Conservation (phyloP, 2,329 filamentous ascomycete species). For the Fusarium foetens region DNA sequence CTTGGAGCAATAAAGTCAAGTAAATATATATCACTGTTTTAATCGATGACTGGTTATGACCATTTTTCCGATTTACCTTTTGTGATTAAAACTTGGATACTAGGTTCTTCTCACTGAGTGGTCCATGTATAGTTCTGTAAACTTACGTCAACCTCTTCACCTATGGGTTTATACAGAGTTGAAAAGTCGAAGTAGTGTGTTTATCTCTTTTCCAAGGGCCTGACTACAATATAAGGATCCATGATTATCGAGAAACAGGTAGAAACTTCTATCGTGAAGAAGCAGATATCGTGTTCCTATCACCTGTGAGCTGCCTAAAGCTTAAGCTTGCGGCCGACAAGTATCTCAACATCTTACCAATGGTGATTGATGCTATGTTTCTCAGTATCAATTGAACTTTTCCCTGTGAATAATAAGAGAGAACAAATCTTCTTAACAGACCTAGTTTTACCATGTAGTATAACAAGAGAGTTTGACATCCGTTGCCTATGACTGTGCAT, state of each 20-base stretch:
- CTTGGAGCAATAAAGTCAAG: conserved; percentile 12
- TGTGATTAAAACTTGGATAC: background rate
- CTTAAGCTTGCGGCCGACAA: background rate
- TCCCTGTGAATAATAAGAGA: background rate
- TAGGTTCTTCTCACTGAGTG: background rate
- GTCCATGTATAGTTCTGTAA: background rate
- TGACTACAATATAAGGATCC: background rate
- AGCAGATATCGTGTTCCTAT: too few relatives aligned
- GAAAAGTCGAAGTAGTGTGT: background rate
- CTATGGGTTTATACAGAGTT: background rate
- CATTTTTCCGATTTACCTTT: background rate
- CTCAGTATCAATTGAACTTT: background rate
- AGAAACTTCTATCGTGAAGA: background rate
- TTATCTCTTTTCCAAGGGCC: background rate
- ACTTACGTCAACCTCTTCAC: background rate
- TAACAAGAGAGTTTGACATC: background rate
- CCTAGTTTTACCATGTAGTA: background rate
- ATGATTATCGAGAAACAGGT: background rate
- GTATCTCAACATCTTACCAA: background rate
- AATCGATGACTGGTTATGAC: conserved; percentile 36
- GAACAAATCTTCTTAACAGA: background rate
- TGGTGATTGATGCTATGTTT: background rate
- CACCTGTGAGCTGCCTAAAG: background rate
- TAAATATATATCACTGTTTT: conserved; percentile 43
- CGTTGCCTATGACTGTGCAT: background rate